A percentile compares a stretch with the other conserved stretches of the same genome.
Conservation (phyloP, 2,329 filamentous ascomycete species). For the Aspergillus sergii region DNA sequence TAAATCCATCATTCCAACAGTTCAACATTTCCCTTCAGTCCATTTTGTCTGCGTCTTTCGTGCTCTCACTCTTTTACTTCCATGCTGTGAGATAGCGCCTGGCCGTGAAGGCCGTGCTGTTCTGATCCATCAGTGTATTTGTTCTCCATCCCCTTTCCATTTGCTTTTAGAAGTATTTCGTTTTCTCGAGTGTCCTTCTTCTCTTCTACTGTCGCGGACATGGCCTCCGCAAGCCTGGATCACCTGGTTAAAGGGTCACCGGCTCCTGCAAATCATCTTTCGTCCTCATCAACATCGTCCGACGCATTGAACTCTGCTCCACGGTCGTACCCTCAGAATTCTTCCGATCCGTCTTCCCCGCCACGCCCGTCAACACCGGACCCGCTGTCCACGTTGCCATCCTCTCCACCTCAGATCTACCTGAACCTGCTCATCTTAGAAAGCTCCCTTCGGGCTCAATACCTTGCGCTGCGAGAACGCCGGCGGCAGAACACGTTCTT, state of each 20-base stretch:
- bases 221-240: constrained; percentile 71
- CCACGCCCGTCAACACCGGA: constrained; percentile 57
- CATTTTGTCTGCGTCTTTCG: constrained; percentile 3
- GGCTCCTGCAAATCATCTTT: constrained; percentile 55
- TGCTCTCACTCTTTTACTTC: background rate
- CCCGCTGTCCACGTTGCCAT: constrained; percentile 79
- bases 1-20: background rate
- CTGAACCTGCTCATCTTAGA: constrained; percentile 97
- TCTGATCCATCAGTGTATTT: constrained; percentile 8
- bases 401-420: constrained; percentile 93
- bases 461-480: constrained; percentile 83
- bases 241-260: constrained; percentile 91
- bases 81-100: constrained; percentile 27
- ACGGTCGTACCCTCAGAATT: constrained; percentile 17
- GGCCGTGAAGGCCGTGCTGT: constrained; percentile 34
- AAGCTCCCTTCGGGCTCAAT: constrained; percentile 88
- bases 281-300: constrained; percentile 34
- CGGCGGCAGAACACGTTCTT: constrained; percentile 94
- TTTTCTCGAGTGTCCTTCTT: constrained; percentile 9
- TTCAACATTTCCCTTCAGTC: background rate
- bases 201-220: constrained; percentile 33
- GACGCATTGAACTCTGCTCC: constrained; percentile 26
- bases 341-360: constrained; percentile 46
- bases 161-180: background rate
- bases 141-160: constrained; percentile 1